Evolutionary conservation across 108 stramenopile genomes (phyloP), one percentile per base, ranked within the genome.

Genomic region (Stephanodiscus minutulus): DNA sequence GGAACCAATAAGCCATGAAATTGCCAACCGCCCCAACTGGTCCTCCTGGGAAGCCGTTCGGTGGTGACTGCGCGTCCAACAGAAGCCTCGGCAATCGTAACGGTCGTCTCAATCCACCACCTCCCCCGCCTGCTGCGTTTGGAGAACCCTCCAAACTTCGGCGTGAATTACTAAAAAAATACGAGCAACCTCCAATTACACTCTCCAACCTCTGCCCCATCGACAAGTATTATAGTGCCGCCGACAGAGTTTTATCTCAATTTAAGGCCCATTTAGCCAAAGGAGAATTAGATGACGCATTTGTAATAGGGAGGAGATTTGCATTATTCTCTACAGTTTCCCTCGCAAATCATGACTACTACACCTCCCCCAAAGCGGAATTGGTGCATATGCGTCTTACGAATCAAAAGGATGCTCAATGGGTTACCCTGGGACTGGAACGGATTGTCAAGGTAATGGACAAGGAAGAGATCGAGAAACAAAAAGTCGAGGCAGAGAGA

Each of bases 291-390:
- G 93, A 94, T 47, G 85, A 85, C 66, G 91, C 93, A 0, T 94
- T 84, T 54, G 87, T 94, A 13, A 89, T 84, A 65, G 93, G 93
- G 13, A 77, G 84, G 57, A 75, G 93, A 46, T 94, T 89, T 69
- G 87, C 86, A 52, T 76, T 54, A 11, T 94, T 94, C 73, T 86
- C 83, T 13, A 74, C 88, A 3, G 77, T 87, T 1, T 82, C 78
- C 25, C 74, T 94, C 17, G 85, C 88, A 20, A 74, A 76, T 29
- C 93, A 94, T 70, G 82, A 88, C 59, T 94, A 94, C 74, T 94
- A 88, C 76, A 50, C 60, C 24, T 61, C 79, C 7, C 61, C 73
- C 27, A 74, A 88, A 27, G 44, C 61, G 36, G 59, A 72, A 18
- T 75, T 68, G 20, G 68, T 41, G 13, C 50, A 47, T 7, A 49